phyloP scores from a whole-genome alignment of 495 filamentous ascomycete species.

The Annulohypoxylon stygium region DNA sequence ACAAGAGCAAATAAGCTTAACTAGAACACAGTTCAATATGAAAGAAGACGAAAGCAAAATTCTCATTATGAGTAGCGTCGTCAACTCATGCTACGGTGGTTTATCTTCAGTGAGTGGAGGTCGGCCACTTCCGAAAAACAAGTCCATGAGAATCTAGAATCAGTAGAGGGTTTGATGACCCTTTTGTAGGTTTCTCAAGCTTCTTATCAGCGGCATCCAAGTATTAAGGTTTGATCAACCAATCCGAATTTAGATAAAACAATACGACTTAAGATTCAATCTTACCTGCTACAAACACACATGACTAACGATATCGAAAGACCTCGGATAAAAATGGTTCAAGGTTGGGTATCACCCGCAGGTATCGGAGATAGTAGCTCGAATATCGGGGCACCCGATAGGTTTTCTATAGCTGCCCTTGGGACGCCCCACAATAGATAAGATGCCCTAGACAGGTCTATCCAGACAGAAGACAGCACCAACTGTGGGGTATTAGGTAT shows the following conservation, averaged over 20 bases:
- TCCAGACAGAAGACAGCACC: conserved; percentile 17
- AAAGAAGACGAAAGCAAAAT: neutral
- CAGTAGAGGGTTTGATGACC: neutral
- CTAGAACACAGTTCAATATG: neutral
- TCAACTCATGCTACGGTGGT: neutral
- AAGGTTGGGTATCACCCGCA: conserved; percentile 4
- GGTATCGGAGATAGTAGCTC: conserved; percentile 11
- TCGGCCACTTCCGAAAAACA: conserved; percentile 29
- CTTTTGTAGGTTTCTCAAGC: neutral
- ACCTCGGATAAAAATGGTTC: neutral
- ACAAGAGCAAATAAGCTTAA: neutral
- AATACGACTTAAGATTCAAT: conserved; percentile 7
- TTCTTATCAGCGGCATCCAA: conserved; percentile 8
- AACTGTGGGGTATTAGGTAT: conserved; percentile 25
- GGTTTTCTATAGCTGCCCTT: neutral
- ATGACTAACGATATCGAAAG: conserved; percentile 23
- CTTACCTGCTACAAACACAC: neutral
- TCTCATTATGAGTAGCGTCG: neutral
- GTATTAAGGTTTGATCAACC: neutral
- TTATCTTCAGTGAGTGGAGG: neutral
- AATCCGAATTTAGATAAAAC: conserved; percentile 3
- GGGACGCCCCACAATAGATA: conserved; percentile 30
- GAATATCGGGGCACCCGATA: no score
- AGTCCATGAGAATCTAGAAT: neutral
- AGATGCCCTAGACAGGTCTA: neutral